A percentile compares a stretch with the other conserved stretches of the same genome.
Conservation (phyloP, 2,329 filamentous ascomycete genomes). For the Dendryphion nanum region DNA sequence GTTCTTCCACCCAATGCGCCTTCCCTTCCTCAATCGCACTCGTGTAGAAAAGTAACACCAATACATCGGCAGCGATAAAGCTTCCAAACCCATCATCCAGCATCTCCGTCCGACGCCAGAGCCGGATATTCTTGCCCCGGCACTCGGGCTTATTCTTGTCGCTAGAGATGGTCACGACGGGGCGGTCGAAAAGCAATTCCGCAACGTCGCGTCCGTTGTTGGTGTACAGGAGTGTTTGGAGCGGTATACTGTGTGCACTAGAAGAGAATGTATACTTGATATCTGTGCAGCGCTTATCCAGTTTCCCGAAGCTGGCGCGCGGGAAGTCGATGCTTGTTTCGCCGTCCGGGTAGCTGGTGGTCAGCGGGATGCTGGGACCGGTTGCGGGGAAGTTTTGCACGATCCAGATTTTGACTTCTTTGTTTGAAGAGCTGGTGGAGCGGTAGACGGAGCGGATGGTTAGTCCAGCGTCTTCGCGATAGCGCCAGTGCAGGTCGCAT, state of each 20-base stretch:
- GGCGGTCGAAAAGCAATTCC: slow-evolving; percentile 26
- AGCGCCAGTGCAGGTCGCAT: slow-evolving; percentile 28
- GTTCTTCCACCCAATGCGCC: slow-evolving; percentile 35
- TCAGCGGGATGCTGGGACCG: slow-evolving; percentile 29
- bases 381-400: slow-evolving; percentile 30
- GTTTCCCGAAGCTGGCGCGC: slow-evolving; percentile 19
- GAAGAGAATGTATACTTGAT: slow-evolving; percentile 28
- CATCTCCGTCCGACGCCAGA: slow-evolving; percentile 26
- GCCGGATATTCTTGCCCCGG: slow-evolving; percentile 25
- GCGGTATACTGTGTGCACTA: slow-evolving; percentile 12
- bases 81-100: slow-evolving; percentile 12
- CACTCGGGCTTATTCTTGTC: slow-evolving; percentile 29
- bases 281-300: slow-evolving; percentile 26
- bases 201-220: slow-evolving; percentile 27
- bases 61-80: slow-evolving; percentile 16
- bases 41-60: slow-evolving; percentile 31
- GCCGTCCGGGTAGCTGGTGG: slow-evolving; percentile 24
- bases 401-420: slow-evolving; percentile 20
- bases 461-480: slow-evolving; percentile 27
- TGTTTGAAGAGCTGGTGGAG: slow-evolving; percentile 5
- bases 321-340: slow-evolving; percentile 33
- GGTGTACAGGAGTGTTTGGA: slow-evolving; percentile 34
- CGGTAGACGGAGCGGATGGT: slow-evolving; percentile 23
- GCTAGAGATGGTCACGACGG: slow-evolving; percentile 21
- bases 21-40: slow-evolving; percentile 23